Evolutionary conservation across 2,329 filamentous ascomycete genomes (phyloP).

Genomic region (Alternaria atra): DNA sequence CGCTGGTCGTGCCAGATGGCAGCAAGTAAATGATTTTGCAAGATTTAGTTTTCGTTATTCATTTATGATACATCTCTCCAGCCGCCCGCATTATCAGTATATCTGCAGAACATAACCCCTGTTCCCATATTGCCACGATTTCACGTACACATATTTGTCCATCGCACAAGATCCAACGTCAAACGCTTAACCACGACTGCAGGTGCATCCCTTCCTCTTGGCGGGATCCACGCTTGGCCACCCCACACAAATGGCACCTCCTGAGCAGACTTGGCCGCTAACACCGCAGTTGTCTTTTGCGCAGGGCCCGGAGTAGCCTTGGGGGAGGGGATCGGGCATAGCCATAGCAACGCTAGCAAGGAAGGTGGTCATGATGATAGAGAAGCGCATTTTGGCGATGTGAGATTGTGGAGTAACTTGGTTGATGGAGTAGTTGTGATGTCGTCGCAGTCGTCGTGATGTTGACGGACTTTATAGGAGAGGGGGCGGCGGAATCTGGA

Average conservation of each 20-base stretch:
- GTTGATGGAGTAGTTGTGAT: not conserved
- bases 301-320: conserved; percentile 33
- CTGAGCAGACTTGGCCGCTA: conserved; percentile 11
- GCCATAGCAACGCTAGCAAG: conserved; percentile 27
- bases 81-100: not conserved
- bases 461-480: not conserved
- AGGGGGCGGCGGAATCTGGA: not conserved
- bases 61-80: not conserved
- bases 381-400: conserved; percentile 22
- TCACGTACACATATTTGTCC: not conserved
- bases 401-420: not conserved
- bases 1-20: not conserved
- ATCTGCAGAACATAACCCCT: not conserved
- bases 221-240: conserved; percentile 22
- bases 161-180: not conserved
- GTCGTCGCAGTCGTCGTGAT: not conserved
- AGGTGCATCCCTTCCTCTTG: conserved; percentile 27
- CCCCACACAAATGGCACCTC: conserved; percentile 17
- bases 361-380: conserved; percentile 24
- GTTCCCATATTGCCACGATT: fast-evolving
- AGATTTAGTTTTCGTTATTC: not conserved
- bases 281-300: conserved; percentile 20
- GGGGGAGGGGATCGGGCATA: conserved; percentile 33
- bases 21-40: not conserved
- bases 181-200: conserved; percentile 18